Conservation (phyloP, 805 yeast genomes). For the Lachancea fermentati region DNA sequence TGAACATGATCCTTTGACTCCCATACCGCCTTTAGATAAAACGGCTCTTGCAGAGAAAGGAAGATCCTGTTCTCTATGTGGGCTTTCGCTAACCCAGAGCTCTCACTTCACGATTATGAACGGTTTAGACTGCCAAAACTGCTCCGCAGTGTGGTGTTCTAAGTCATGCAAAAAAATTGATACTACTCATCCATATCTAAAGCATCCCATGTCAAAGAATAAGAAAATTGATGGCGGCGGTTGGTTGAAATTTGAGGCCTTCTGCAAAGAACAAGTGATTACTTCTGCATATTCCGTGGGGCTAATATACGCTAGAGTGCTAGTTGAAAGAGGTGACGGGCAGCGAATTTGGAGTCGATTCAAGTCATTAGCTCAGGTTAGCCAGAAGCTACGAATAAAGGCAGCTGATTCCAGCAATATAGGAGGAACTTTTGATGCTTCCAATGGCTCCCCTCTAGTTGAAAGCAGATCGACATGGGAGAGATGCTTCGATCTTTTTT, state of each 20-base stretch:
- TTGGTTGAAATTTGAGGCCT: conserved; percentile 54
- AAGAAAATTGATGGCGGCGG: conserved; percentile 37
- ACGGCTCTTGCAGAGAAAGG: conserved; percentile 52
- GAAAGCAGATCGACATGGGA: conserved; percentile 43
- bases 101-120: conserved; percentile 30
- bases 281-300: conserved; percentile 63
- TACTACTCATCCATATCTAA: conserved; percentile 47
- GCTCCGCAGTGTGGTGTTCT: conserved; percentile 69
- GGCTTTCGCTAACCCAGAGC: conserved; percentile 39
- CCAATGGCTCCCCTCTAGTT: conserved; percentile 3
- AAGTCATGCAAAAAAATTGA: conserved; percentile 52
- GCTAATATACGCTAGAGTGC: conserved; percentile 43
- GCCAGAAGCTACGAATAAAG: conserved; percentile 59
- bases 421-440: conserved; percentile 38
- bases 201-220: conserved; percentile 44
- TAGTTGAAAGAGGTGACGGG: conserved; percentile 15
- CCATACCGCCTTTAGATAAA: conserved; percentile 65
- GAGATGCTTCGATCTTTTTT: conserved; percentile 48
- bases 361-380: conserved; percentile 58
- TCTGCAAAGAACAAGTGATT: conserved; percentile 62
- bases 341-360: conserved; percentile 39
- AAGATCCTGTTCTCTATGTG: conserved; percentile 70
- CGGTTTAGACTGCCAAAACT: conserved; percentile 61
- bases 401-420: conserved; percentile 48
- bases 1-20: conserved; percentile 52